phyloP scores from a whole-genome alignment of 345 rosid species.

The Bruguiera parviflora region DNA sequence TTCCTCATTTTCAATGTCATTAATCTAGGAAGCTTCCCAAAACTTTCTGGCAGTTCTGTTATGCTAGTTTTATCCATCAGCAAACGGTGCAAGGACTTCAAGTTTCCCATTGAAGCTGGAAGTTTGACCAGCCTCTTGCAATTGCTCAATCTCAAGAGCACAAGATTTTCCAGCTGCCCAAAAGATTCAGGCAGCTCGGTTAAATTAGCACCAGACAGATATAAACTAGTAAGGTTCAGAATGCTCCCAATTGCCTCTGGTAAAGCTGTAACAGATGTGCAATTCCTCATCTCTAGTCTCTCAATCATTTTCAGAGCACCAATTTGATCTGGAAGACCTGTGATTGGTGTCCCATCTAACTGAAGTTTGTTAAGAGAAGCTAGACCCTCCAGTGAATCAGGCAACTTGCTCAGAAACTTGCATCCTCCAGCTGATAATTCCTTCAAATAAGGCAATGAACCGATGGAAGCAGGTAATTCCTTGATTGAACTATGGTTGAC shows the following conservation, averaged over 20 bases:
- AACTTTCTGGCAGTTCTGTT: slow-evolving; percentile 35
- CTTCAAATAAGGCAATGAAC: slow-evolving; percentile 37
- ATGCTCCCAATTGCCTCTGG: slow-evolving; percentile 44
- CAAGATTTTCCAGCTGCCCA: slow-evolving; percentile 46
- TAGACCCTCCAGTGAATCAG: slow-evolving; percentile 43
- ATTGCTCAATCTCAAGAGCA: slow-evolving; percentile 22
- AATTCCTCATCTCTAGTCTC: slow-evolving; percentile 32
- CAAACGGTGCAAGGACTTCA: slow-evolving; percentile 34
- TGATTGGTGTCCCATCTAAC: slow-evolving; percentile 25
- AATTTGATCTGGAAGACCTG: slow-evolving; percentile 39
- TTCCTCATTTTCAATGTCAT: slow-evolving; percentile 39
- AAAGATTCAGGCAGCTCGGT: slow-evolving; percentile 47
- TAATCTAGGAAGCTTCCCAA: slow-evolving; percentile 46
- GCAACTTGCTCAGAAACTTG: slow-evolving; percentile 27
- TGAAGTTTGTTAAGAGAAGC: slow-evolving; percentile 29
- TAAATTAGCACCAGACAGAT: slow-evolving; percentile 23
- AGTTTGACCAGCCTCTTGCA: slow-evolving; percentile 39
- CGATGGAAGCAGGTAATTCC: slow-evolving; percentile 42
- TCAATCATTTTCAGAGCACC: slow-evolving; percentile 36
- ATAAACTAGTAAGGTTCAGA: slow-evolving; percentile 30
- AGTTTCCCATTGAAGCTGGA: slow-evolving; percentile 41
- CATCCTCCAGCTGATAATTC: slow-evolving; percentile 26
- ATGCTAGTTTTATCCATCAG: slow-evolving; percentile 43
- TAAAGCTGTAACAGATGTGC: slow-evolving; percentile 19
- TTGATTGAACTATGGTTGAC: slow-evolving; percentile 22